Evolutionary conservation across 805 yeast genomes (phyloP).

Genomic region (Tanozyma kutaoensis): DNA sequence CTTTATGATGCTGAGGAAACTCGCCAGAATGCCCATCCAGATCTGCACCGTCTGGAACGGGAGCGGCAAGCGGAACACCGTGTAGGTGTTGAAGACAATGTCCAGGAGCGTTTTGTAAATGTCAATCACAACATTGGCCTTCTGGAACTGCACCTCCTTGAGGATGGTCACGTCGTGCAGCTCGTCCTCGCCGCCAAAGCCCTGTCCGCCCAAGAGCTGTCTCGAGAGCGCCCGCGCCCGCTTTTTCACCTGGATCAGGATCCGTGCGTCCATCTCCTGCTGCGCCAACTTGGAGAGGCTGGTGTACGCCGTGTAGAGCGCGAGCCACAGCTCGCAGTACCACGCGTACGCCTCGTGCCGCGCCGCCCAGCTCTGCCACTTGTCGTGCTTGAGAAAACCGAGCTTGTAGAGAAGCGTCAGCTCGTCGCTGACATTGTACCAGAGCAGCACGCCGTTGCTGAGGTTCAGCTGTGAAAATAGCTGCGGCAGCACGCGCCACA

Average conservation of each 20-base stretch:
- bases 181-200: constrained; percentile 7
- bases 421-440: constrained; percentile 59
- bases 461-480: constrained; percentile 29
- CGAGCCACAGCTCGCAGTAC: constrained; percentile 52
- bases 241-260: constrained; percentile 49
- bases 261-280: constrained; percentile 37
- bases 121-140: constrained; percentile 23
- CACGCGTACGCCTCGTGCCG: constrained; percentile 57
- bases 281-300: constrained; percentile 28
- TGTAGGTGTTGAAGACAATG: constrained; percentile 25
- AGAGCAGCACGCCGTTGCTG: constrained; percentile 40
- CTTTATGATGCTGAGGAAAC: constrained; percentile 22
- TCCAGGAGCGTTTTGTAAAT: constrained; percentile 25
- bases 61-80: constrained; percentile 17
- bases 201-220: constrained; percentile 18
- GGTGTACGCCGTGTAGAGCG: constrained; percentile 36
- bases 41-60: constrained; percentile 25
- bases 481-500: constrained; percentile 7
- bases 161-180: constrained; percentile 10
- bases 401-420: constrained; percentile 41
- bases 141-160: constrained; percentile 21
- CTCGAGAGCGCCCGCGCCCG: constrained; percentile 33
- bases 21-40: constrained; percentile 32
- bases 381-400: constrained; percentile 27
- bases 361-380: constrained; percentile 24